Evolutionary conservation across 129 eudicot genomes (phyloP), one percentile per base, ranked within the genome.

Genomic region (Chrysanthemum lavandulifolium): DNA sequence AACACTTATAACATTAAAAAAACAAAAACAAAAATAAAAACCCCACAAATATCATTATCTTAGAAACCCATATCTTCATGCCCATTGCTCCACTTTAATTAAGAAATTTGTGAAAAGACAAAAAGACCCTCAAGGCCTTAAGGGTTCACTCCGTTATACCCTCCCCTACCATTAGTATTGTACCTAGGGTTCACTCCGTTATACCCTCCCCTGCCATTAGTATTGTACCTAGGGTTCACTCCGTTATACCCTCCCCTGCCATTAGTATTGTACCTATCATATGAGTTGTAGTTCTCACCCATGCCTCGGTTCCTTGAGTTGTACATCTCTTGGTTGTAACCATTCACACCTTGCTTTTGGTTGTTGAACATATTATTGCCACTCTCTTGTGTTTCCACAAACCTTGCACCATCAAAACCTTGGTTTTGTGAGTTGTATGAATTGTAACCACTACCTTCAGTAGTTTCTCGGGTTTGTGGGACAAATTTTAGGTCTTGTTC

Each of bases 401-500:
- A 82, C 54, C 77, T 76, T 45, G 56, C 55, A 9, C 82, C 79
- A 60, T 82, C 65, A 59, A 82, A 63, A 65, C 64, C 55, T 71
- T 57, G 58, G 6, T 31, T 31, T 31, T 31, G 36, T 0, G 36
- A 31, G 36, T 31, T 31, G 2, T 75, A 12, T 80, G 73, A 31
- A 61, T 73, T 14, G 82, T 80, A 83, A 36, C 62, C 71, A 40
- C 45, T 40, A 40, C 45, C 45, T 40, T 40, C 9, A 6, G 45
- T 40, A 36, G 54, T 45, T 25, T 84, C 83, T 43, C 82, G 78
- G 65, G 82, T 51, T 48, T 88, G 83, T 49, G 92, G 90, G 77
- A 82, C 61, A 85, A 88, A 80, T 15, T 70, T 76, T 13, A 88
- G 96, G 29, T 91, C 85, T 68, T 83, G 76, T 16, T 79, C 73